A percentile compares a stretch with the other conserved stretches of the same genome.
These are phyloP conservation scores for slime mould (Dictyostelium discoideum) DNA, from an alignment of 78 protist species.

Conservation along the genomic window DNA sequence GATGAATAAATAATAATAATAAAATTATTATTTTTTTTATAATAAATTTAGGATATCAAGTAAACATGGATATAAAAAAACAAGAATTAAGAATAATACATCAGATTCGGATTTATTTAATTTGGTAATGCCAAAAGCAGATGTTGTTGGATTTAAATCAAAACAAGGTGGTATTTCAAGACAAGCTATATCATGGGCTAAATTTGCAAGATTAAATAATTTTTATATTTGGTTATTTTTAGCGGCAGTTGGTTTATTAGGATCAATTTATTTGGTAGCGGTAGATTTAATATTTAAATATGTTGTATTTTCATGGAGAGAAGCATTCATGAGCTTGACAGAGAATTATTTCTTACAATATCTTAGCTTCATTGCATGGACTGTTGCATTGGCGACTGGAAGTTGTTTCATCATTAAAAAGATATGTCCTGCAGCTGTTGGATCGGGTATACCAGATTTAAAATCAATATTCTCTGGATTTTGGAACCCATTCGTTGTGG, in stretches of 20 bases:
- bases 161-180: conserved; percentile 74
- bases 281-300: conserved; percentile 59
- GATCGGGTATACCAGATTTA: conserved; percentile 90
- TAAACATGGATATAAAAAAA: conserved; percentile 78
- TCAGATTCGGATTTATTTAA: conserved; percentile 75
- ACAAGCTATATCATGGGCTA: conserved; percentile 66
- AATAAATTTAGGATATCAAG: conserved; percentile 38
- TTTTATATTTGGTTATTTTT: conserved; percentile 59
- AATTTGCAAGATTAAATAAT: conserved; percentile 54
- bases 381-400: conserved; percentile 14
- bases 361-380: conserved; percentile 47
- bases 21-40: background rate
- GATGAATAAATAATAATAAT: no score
- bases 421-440: conserved; percentile 37
- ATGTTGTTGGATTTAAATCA: conserved; percentile 47
- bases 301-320: conserved; percentile 16
- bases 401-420: conserved; percentile 9
- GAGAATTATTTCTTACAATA: conserved; percentile 36
- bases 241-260: conserved; percentile 26
- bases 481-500: conserved; percentile 43
- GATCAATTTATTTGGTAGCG: conserved; percentile 17
- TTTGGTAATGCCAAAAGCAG: conserved; percentile 77
- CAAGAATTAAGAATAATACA: conserved; percentile 15
- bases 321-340: conserved; percentile 2
- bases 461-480: conserved; percentile 85